A percentile compares a stretch with the other conserved stretches of the same genome.
These are phyloP conservation scores for Ichthyophonus hoferi DNA, from an alignment of 208 protist species.

Conservation along the genomic window DNA sequence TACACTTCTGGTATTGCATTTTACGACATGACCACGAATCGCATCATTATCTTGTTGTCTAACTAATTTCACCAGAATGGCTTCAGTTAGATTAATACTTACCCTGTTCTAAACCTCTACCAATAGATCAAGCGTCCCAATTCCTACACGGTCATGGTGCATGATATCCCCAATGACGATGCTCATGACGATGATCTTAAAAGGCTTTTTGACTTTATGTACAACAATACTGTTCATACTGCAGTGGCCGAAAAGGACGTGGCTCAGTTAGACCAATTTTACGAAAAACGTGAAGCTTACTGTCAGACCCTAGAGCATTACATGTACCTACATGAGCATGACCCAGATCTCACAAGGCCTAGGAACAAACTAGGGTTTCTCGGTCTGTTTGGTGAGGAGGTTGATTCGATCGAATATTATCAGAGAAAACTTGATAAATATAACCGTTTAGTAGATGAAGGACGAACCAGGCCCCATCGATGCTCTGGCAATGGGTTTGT, in stretches of 20 bases:
- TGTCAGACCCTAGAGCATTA: not conserved
- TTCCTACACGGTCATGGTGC: not conserved
- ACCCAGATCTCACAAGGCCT: not conserved
- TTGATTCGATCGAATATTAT: not conserved
- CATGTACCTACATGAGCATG: not conserved
- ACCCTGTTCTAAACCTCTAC: too few relatives aligned
- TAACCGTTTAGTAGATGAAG: not conserved
- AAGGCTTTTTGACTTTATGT: constrained; percentile 4
- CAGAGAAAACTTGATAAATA: not conserved
- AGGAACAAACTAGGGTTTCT: not conserved
- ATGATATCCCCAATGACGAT: not conserved
- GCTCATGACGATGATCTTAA: not conserved
- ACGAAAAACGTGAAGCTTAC: not conserved
- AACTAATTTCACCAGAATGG: too few relatives aligned
- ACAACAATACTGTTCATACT: not conserved
- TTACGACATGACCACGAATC: too few relatives aligned
- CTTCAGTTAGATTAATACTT: too few relatives aligned
- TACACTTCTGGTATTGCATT: too few relatives aligned
- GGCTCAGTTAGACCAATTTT: not conserved
- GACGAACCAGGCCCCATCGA: not conserved
- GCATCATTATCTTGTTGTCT: too few relatives aligned
- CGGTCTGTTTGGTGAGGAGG: not conserved
- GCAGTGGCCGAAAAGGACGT: not conserved
- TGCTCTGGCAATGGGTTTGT: not conserved
- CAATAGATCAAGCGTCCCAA: not conserved